Evolutionary conservation across 192 early-diverging fungal species (phyloP).

Genomic region (Podila epicladia): DNA sequence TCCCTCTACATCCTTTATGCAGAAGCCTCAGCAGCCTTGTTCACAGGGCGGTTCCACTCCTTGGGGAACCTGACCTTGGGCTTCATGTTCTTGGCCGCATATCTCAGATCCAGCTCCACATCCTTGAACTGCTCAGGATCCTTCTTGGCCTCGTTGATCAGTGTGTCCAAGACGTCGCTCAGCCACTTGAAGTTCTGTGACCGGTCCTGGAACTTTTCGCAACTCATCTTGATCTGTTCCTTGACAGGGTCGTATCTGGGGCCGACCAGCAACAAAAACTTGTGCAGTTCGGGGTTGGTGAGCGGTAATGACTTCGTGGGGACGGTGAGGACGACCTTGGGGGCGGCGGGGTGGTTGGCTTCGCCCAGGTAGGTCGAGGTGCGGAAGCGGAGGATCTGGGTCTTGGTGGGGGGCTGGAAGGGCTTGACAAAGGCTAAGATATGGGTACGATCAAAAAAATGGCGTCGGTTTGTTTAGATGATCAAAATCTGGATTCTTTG

Average conservation of each 20-base stretch:
- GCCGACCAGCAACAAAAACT: constrained; percentile 69
- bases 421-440: constrained; percentile 59
- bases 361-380: constrained; percentile 62
- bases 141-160: constrained; percentile 71
- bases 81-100: constrained; percentile 56
- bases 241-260: constrained; percentile 67
- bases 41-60: constrained; percentile 66
- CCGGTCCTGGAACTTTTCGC: constrained; percentile 61
- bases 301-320: constrained; percentile 54
- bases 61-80: constrained; percentile 67
- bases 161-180: constrained; percentile 55
- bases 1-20: background rate
- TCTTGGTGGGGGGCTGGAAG: constrained; percentile 57
- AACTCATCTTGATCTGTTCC: constrained; percentile 63
- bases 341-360: constrained; percentile 57
- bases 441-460: background rate
- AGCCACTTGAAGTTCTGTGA: constrained; percentile 70
- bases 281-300: constrained; percentile 60
- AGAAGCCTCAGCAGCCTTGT: background rate
- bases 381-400: constrained; percentile 62
- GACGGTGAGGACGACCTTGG: constrained; percentile 63
- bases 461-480: too few relatives aligned
- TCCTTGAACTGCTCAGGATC: constrained; percentile 66
- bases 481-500: too few relatives aligned
- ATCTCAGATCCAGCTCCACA: constrained; percentile 66